Evolutionary conservation across 2,329 filamentous ascomycete species (phyloP).

Genomic region (Xylaria digitata): DNA sequence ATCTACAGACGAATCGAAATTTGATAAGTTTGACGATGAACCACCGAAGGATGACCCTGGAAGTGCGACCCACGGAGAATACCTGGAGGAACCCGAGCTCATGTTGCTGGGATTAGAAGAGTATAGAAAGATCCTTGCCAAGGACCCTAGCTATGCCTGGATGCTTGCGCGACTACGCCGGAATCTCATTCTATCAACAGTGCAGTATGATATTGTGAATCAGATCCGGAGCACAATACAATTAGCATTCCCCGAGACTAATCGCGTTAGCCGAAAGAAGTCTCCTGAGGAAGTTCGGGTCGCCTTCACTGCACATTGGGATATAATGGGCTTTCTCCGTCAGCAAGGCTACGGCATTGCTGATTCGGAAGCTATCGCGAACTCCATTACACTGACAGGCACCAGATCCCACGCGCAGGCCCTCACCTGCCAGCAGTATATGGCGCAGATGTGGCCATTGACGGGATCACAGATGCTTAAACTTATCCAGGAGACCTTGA

Average conservation of each 20-base stretch:
- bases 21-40: background rate
- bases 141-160: constrained; percentile 25
- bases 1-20: constrained; percentile 3
- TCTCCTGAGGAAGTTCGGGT: constrained; percentile 7
- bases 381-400: constrained; percentile 31
- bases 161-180: constrained; percentile 27
- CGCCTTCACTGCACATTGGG: constrained; percentile 27
- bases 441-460: constrained; percentile 29
- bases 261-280: constrained; percentile 17
- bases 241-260: background rate
- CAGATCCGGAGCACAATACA: constrained; percentile 14
- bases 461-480: constrained; percentile 13
- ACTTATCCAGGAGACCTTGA: constrained; percentile 15
- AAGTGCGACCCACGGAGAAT: background rate
- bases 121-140: constrained; percentile 16
- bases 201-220: background rate
- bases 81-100: background rate
- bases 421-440: constrained; percentile 31
- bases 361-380: constrained; percentile 14
- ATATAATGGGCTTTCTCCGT: constrained; percentile 22
- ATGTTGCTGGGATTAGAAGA: background rate
- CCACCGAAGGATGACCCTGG: background rate
- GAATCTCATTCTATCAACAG: constrained; percentile 13
- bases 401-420: constrained; percentile 27
- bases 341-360: constrained; percentile 19